Evolutionary conservation across 2,329 filamentous ascomycete genomes (phyloP), one percentile per base, ranked within the genome.

Genomic region (Epichloe elymi): DNA sequence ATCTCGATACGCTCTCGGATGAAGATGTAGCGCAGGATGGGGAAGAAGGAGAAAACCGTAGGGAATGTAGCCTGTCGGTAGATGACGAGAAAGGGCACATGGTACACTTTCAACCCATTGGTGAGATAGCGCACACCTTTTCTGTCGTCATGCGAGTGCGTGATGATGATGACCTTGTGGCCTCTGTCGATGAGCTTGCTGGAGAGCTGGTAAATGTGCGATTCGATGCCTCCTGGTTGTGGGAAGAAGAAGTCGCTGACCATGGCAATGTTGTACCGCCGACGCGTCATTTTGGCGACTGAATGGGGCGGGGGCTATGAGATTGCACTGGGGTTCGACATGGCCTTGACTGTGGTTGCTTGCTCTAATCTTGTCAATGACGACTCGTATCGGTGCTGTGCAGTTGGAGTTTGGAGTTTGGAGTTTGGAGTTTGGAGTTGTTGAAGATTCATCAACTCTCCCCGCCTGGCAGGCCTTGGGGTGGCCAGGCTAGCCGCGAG

Each of bases 161-260:
- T 98, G 63, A 98, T 93, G 63, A 98, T 86, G 56, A 98, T 88
- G 60, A 98, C 91, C 71, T 96, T 96, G 74, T 98, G 93, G 40
- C 93, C 93, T 40, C 93, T 87, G 67, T 98, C 91, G 58, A 97
- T 89, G 59, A 98, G 81, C 77, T 97, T 98, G 52, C 86, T 88
- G 35, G 91, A 93, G 40, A 98, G 76, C 68, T 98, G 93, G 72
- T 98, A 98, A 61, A 98, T 97, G 70, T 98, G 93, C 68, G 88
- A 95, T 72, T 98, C 93, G 57, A 98, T 82, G 60, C 93, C 93
- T 64, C 93, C 90, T 49, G 93, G 91, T 63, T 97, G 91, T 14
- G 93, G 93, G 65, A 94, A 98, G 82, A 98, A 98, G 78, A 95
- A 96, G 75, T 98, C 93, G 78, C 91, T 90, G 67, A 96, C 87